Conservation (phyloP, 2,329 filamentous ascomycete genomes). For the Arthrobotrys iridis region DNA sequence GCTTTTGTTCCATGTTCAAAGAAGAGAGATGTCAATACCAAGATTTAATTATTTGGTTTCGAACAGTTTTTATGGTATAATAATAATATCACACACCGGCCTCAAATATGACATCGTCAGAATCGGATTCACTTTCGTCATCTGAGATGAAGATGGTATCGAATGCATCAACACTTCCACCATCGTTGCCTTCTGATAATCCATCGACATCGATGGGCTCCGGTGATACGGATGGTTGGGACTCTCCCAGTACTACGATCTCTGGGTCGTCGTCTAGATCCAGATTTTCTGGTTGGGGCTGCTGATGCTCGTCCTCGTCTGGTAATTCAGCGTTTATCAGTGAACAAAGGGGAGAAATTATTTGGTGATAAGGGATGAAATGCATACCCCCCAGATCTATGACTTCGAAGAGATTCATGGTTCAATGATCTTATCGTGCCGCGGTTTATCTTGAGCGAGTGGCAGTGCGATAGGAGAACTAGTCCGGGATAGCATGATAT, state of each 20-base stretch:
- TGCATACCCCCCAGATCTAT: constrained; percentile 44
- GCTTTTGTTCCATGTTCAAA: neutral
- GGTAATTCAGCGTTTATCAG: neutral
- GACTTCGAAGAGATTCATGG: constrained; percentile 40
- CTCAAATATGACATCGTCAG: constrained; percentile 40
- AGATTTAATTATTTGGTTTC: neutral
- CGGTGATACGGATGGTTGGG: neutral
- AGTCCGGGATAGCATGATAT: too few species aligned
- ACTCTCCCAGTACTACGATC: neutral
- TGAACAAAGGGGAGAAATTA: neutral
- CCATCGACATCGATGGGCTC: neutral
- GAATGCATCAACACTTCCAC: constrained; percentile 13
- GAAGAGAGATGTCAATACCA: neutral
- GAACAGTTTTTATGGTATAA: neutral
- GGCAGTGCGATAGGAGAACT: neutral
- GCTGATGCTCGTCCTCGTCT: constrained; percentile 15
- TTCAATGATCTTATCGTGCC: neutral
- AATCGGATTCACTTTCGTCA: constrained; percentile 13
- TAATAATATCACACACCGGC: constrained; percentile 4
- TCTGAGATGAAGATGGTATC: constrained; percentile 43
- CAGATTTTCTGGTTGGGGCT: neutral
- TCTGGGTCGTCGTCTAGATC: neutral
- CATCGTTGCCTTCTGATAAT: neutral
- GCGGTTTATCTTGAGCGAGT: too few species aligned
- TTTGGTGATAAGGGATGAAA: neutral